Evolutionary conservation across 208 protist genomes (phyloP).

Genomic region (Strigomonas culicis): DNA sequence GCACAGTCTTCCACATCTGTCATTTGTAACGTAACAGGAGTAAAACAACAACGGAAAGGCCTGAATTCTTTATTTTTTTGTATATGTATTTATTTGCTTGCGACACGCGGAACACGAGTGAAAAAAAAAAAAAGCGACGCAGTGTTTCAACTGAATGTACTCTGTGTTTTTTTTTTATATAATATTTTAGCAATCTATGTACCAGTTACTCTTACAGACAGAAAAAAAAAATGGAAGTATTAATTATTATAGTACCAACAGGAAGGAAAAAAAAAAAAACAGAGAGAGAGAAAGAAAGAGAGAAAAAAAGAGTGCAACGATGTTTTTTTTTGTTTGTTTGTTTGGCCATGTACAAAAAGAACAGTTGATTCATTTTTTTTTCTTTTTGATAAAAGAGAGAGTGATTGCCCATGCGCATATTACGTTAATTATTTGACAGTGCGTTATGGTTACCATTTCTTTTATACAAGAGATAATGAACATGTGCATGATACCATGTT

Average conservation of each 20-base stretch:
- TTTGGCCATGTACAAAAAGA: background rate
- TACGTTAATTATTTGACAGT: background rate
- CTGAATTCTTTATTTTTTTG: background rate
- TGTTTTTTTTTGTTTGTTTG: background rate
- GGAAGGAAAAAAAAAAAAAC: conserved; percentile 2
- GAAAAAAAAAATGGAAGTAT: background rate
- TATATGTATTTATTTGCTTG: conserved; percentile 1
- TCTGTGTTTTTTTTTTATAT: too few species aligned
- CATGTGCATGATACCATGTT: too few species aligned
- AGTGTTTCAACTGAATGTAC: background rate
- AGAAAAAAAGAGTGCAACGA: background rate
- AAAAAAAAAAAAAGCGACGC: background rate
- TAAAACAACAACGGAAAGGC: background rate
- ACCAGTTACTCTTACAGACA: too few species aligned
- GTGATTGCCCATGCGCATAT: background rate
- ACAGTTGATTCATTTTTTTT: background rate
- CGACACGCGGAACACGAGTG: background rate
- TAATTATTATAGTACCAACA: background rate
- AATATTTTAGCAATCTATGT: too few species aligned
- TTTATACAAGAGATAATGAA: too few species aligned
- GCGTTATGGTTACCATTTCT: too few species aligned
- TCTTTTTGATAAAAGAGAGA: background rate
- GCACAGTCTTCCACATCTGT: conserved; percentile 18
- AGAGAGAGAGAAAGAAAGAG: background rate
- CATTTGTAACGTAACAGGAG: background rate